Evolutionary conservation across 768 basidiomycete genomes (phyloP).

Genomic region (Panus rudis): DNA sequence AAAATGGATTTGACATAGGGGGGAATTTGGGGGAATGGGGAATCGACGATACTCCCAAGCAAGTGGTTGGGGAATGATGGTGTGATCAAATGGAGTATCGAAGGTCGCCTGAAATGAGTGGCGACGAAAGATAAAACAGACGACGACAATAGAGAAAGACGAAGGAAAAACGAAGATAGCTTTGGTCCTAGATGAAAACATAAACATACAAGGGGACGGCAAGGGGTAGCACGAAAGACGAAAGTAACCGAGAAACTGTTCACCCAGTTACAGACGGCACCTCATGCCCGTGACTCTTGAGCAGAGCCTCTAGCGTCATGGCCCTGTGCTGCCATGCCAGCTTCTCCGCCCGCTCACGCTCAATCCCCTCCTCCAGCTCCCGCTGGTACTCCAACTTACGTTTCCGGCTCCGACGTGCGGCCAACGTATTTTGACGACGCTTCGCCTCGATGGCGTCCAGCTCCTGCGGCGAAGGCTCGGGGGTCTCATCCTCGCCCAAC

Average conservation of each 20-base stretch:
- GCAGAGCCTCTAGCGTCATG: slow-evolving; percentile 38
- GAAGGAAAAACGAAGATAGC: slow-evolving; percentile 7
- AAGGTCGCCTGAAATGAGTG: slow-evolving; percentile 27
- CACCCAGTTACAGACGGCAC: slow-evolving; percentile 29
- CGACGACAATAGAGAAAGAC: slow-evolving; percentile 19
- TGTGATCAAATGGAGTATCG: slow-evolving; percentile 36
- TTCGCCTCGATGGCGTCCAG: slow-evolving; percentile 71
- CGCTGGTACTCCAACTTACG: slow-evolving; percentile 67
- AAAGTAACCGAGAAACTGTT: slow-evolving; percentile 4
- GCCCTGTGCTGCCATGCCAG: slow-evolving; percentile 60
- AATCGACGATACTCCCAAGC: slow-evolving; percentile 49
- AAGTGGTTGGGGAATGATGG: slow-evolving; percentile 37
- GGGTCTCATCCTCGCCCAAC: slow-evolving; percentile 44
- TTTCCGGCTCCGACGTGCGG: slow-evolving; percentile 73
- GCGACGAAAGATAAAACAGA: slow-evolving; percentile 18
- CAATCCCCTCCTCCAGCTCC: slow-evolving; percentile 52
- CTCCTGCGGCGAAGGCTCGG: slow-evolving; percentile 33
- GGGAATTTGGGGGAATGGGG: slow-evolving; percentile 25
- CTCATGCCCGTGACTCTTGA: slow-evolving; percentile 50
- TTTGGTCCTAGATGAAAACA: slow-evolving; percentile 4
- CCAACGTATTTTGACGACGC: slow-evolving; percentile 78
- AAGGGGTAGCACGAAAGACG: slow-evolving; percentile 9
- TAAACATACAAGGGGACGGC: slow-evolving; percentile 1
- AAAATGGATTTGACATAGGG: too few species aligned
- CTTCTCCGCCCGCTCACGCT: slow-evolving; percentile 46